A percentile compares a stretch with the other conserved stretches of the same genome.
Conservation (phyloP, 345 rosid species). For the Fremontodendron californicum region DNA sequence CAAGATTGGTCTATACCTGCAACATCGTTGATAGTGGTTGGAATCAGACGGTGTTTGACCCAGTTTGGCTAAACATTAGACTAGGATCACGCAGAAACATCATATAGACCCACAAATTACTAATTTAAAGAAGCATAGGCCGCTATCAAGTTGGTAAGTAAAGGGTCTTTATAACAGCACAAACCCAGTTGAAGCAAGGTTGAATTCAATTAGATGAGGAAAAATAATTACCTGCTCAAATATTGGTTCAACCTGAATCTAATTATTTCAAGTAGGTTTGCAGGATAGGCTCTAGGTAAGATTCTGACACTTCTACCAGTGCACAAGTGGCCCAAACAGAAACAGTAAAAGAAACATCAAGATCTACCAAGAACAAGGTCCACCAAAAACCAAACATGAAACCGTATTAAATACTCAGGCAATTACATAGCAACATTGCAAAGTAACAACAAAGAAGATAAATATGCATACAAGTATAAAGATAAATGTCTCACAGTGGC, state of each 20-base stretch:
- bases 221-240: neutral
- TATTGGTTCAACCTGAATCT: conserved; percentile 10
- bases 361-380: conserved; percentile 1
- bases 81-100: neutral
- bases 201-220: neutral
- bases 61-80: neutral
- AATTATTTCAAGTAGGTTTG: neutral
- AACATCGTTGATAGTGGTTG: neutral
- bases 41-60: conserved; percentile 6
- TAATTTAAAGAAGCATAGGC: neutral
- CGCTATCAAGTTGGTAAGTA: conserved; percentile 1
- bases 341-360: neutral
- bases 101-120: neutral
- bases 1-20: neutral
- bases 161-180: conserved; percentile 10
- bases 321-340: conserved; percentile 3
- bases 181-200: neutral
- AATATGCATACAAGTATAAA: neutral
- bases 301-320: conserved; percentile 11
- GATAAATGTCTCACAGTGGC: neutral
- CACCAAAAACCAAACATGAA: neutral
- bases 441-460: neutral
- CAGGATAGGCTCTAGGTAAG: conserved; percentile 6
- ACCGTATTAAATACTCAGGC: neutral
- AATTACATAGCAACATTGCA: neutral